A percentile compares a stretch with the other conserved stretches of the same genome.
These are phyloP conservation scores for Gentiana macrophylla DNA, from an alignment of 257 asterid genomes.

Conservation along the genomic window DNA sequence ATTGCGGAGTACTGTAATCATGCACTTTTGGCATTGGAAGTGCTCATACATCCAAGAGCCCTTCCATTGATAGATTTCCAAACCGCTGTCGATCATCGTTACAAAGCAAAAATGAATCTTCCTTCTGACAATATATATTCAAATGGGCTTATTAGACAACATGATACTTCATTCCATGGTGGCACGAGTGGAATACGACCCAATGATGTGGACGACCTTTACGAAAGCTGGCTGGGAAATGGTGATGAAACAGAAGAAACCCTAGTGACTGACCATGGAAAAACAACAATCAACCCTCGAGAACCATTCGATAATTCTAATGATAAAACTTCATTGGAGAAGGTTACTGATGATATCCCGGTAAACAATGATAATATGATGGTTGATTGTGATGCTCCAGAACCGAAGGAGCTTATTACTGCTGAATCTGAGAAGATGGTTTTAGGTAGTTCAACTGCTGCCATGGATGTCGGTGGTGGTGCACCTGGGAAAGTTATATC, in stretches of 20 bases:
- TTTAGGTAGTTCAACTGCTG: constrained; percentile 2
- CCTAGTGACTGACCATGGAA: constrained; percentile 19
- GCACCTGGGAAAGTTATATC: constrained; percentile 12
- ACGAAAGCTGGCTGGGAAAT: constrained; percentile 40
- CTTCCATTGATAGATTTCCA: constrained; percentile 38
- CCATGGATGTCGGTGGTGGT: constrained; percentile 7
- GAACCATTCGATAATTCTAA: constrained; percentile 11
- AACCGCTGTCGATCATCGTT: constrained; percentile 15
- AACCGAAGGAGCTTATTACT: constrained; percentile 6
- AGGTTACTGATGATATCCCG: constrained; percentile 10
- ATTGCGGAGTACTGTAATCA: constrained; percentile 47
- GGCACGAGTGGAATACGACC: constrained; percentile 19
- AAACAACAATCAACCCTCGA: constrained; percentile 7
- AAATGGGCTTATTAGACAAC: constrained; percentile 13
- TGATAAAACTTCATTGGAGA: constrained; percentile 9
- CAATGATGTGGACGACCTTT: constrained; percentile 41
- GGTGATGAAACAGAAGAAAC: constrained; percentile 28
- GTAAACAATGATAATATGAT: constrained; percentile 23
- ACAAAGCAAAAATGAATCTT: constrained; percentile 14
- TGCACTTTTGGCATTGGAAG: constrained; percentile 66
- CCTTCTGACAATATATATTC: constrained; percentile 13
- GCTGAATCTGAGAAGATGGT: constrained; percentile 3
- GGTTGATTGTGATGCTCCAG: constrained; percentile 24
- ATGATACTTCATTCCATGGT: constrained; percentile 14
- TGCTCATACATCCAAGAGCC: constrained; percentile 66